Conservation (phyloP, 2,329 filamentous ascomycete genomes). For the Phialocephala sp. region DNA sequence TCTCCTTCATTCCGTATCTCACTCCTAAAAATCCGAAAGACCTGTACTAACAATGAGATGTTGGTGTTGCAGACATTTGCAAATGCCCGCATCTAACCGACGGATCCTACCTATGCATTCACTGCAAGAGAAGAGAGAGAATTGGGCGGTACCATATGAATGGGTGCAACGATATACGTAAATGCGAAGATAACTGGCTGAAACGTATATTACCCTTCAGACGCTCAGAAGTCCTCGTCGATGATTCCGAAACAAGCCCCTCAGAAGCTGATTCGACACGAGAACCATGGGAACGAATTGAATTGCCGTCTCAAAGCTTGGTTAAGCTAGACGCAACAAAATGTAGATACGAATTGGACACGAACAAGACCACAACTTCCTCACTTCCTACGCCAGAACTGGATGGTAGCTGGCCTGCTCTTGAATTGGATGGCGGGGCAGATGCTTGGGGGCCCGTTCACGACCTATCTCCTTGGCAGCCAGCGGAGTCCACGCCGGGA, state of each 20-base stretch:
- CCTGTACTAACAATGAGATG: too few species aligned
- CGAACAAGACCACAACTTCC: background rate
- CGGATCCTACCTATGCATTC: background rate
- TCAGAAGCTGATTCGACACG: background rate
- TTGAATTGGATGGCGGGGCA: background rate
- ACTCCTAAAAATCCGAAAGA: too few species aligned
- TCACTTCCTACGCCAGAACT: background rate
- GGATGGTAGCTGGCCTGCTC: background rate
- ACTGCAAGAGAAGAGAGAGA: conserved; percentile 4
- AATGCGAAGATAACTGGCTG: background rate
- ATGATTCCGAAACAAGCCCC: background rate
- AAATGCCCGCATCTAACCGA: background rate
- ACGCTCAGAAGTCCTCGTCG: background rate
- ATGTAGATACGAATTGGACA: background rate
- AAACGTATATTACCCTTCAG: conserved; percentile 1
- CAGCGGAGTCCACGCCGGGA: background rate
- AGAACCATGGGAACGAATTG: conserved; percentile 3
- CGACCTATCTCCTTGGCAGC: background rate
- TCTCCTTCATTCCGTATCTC: too few species aligned
- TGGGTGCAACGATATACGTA: background rate
- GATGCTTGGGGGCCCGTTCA: background rate
- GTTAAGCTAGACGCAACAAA: background rate
- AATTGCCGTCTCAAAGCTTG: background rate
- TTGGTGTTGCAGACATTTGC: background rate
- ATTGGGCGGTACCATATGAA: conserved; percentile 10